Base-by-base conservation (phyloP, 2,329 filamentous ascomycete species). In the Colletotrichum godetiae region DNA sequence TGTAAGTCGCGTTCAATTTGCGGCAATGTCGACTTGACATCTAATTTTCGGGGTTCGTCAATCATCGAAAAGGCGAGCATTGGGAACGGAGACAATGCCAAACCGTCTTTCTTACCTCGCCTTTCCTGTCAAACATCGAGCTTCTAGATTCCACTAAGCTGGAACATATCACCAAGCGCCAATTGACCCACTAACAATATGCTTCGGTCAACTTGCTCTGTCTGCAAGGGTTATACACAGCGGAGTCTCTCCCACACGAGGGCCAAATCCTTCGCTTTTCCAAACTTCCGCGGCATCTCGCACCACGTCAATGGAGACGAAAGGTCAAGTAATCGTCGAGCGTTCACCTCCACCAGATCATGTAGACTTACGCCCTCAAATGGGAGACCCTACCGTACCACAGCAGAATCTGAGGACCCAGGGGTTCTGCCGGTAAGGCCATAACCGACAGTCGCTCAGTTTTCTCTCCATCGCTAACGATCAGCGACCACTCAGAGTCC, bases 371-470 rank as follows among this genome's bases (percentile, higher is more conserved):
- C n/a, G 6, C 22, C 24, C 2, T 11, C 27, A 1, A 46, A 49
- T 2, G 46, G 57, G 15, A 68, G 66, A 22, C 56, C 66, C 3
- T 62, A 56, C 15, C 29, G 46, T 11, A 62, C 66, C 3, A 19
- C 58, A 12, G 66, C 33, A 2, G 66, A 61, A 11, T 49, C 33
- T 0, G 57, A 31, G 1, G 42, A 68, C 1, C 66, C 53, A 1
- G 15, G 29, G 6, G 29, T 57, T 3, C 56, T 46, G 2, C 66
- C 66, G 15, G 57, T 62, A 56, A 53, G n/a, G 22, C 19, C 15
- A 19, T 4, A 2, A 0, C 4, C 12, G 3, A 2, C 0, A 29
- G 1, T 15, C 22, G 2, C 13, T 22, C 3, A 2, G 0, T 57
- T 4, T 8, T 22, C 6, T 1, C 53, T 1, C 15, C 8, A 2